Evolutionary conservation across 352 stramenopile genomes (phyloP), one percentile per base, ranked within the genome.

Genomic region (Ophiocytium majus): DNA sequence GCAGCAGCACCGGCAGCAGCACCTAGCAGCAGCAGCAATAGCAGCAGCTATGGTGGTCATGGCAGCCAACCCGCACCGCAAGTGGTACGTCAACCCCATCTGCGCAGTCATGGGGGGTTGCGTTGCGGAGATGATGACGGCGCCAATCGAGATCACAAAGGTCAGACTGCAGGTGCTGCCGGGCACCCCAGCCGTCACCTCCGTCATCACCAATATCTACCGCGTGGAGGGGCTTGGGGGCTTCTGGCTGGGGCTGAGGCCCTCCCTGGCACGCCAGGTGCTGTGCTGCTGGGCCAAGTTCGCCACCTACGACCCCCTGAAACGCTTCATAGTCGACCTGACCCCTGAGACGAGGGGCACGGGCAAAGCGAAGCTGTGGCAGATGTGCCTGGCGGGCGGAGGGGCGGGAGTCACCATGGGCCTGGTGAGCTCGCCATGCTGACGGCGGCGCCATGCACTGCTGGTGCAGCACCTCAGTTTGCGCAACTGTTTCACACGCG

Each of bases 111-210:
- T 78, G 32, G 66, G 5, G 5, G 66, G 66, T 17, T 78, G 66
- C 35, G 14, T 10, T 5, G 66, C 66, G 32, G 66, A 78, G 66
- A 5, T 78, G 35, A 14, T 14, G 5, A 78, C 66, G 32, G 35
- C 66, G 35, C 66, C 66, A 17, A 78, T 78, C 35, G 66, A 78
- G 14, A 43, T 78, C 14, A 78, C 66, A 10, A 78, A 78, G 14
- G 35, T 78, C 5, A 5, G 66, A 14, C 66, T 78, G 35, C 66
- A 78, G 35, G 5, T 78, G 5, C 14, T 78, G 35, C 66, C 66
- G 14, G 66, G 43, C 43, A 14, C 32, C 5, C 66, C 66, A 17
- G 5, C 66, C 35, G 32, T 78, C 35, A 78, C 32, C 35, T 17
- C 66, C 35, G 35, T 78, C 35, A 17, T 78, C 5, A 14, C 66